phyloP scores from a whole-genome alignment of 2,329 filamentous ascomycete genomes.

The Neurospora crassa region DNA sequence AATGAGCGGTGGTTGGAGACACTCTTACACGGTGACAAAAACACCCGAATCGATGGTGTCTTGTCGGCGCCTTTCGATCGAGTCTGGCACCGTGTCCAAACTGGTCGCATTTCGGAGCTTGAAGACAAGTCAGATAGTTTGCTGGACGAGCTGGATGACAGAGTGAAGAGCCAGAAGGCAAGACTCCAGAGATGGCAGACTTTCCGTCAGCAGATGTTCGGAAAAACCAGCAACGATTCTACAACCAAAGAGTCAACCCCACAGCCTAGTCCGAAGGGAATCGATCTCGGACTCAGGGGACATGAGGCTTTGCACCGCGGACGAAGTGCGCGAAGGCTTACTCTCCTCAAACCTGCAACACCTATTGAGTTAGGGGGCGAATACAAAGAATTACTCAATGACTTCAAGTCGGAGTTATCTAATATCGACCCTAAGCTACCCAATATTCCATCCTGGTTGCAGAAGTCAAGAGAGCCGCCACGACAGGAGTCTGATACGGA shows the following conservation, averaged over 20 bases:
- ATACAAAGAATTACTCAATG: conserved; percentile 33
- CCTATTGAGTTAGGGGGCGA: conserved; percentile 26
- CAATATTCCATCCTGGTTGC: conserved; percentile 16
- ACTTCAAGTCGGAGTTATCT: conserved; percentile 32
- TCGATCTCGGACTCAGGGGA: conserved; percentile 44
- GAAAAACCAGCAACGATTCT: conserved; percentile 20
- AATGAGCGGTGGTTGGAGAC: conserved; percentile 64
- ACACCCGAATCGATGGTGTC: conserved; percentile 48
- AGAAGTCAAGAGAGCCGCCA: conserved; percentile 1
- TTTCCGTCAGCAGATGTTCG: conserved; percentile 46
- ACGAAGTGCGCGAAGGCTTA: conserved; percentile 21
- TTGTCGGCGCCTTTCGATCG: conserved; percentile 57
- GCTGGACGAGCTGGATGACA: conserved; percentile 60
- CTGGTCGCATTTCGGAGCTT: conserved; percentile 46
- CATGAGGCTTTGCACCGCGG: conserved; percentile 40
- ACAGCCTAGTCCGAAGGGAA: conserved; percentile 26
- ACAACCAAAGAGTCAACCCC: conserved; percentile 15
- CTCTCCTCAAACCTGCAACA: conserved; percentile 1
- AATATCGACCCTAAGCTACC: conserved; percentile 16
- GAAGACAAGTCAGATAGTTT: conserved; percentile 42
- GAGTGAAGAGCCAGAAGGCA: conserved; percentile 56
- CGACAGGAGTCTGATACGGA: conserved; percentile 19
- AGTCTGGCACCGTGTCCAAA: conserved; percentile 60
- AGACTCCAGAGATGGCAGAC: conserved; percentile 65
- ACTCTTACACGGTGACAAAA: conserved; percentile 57